Evolutionary conservation across 345 rosid species (phyloP).

Genomic region (Bruguiera sexangula): DNA sequence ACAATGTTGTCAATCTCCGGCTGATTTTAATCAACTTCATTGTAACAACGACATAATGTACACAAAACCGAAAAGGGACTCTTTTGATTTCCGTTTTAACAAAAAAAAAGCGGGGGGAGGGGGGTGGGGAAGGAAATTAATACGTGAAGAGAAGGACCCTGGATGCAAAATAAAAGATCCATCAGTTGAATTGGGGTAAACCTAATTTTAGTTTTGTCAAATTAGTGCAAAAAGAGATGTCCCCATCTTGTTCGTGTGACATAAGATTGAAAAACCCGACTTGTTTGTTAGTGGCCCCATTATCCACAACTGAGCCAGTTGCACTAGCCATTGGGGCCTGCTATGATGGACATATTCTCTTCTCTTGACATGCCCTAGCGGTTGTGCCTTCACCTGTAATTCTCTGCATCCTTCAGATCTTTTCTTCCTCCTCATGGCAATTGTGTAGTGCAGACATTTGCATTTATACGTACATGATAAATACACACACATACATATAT

Average conservation of each 20-base stretch:
- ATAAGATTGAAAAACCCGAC: neutral
- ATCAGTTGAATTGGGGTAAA: neutral
- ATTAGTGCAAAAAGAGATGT: slow-evolving; percentile 1
- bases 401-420: too few relatives aligned
- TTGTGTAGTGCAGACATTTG: too few relatives aligned
- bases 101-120: too few relatives aligned
- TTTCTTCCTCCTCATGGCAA: too few relatives aligned
- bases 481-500: too few relatives aligned
- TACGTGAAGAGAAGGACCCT: too few relatives aligned
- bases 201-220: neutral
- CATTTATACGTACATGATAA: too few relatives aligned
- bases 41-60: neutral
- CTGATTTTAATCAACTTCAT: neutral
- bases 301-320: slow-evolving; percentile 10
- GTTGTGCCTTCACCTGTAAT: too few relatives aligned
- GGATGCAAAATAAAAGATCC: too few relatives aligned
- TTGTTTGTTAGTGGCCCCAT: slow-evolving; percentile 15
- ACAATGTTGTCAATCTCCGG: neutral
- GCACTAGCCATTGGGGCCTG: too few relatives aligned
- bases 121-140: too few relatives aligned
- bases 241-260: neutral
- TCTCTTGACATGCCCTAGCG: neutral
- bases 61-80: neutral
- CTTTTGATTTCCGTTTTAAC: neutral
- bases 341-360: slow-evolving; percentile 6